A percentile compares a stretch with the other conserved stretches of the same genome.
Conservation (phyloP, 169 alveolate species). For the Plasmodium fragile region DNA sequence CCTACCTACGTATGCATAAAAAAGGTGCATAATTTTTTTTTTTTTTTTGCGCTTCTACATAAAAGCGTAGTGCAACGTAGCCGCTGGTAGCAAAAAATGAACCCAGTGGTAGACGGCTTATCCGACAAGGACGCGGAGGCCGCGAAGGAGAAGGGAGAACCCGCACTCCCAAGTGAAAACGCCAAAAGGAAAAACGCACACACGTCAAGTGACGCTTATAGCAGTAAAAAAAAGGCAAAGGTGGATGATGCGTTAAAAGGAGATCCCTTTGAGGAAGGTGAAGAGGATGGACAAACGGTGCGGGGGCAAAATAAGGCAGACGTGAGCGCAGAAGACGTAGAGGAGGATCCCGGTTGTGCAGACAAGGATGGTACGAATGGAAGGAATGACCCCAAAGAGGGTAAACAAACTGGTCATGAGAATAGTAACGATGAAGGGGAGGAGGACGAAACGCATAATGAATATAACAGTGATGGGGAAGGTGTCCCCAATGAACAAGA, state of each 20-base stretch:
- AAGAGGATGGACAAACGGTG: background rate
- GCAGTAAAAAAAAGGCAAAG: constrained; percentile 22
- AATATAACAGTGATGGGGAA: background rate
- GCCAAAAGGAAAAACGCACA: constrained; percentile 15
- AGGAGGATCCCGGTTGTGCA: background rate
- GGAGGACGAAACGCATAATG: background rate
- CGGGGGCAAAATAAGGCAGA: background rate
- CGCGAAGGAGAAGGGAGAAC: background rate
- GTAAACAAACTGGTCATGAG: background rate
- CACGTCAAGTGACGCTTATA: constrained; percentile 14
- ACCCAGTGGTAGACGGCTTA: background rate
- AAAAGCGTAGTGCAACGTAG: background rate
- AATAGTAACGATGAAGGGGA: background rate
- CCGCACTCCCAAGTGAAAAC: background rate
- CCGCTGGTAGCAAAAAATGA: constrained; percentile 1
- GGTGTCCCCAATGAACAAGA: background rate
- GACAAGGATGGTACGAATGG: background rate
- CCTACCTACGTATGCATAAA: background rate
- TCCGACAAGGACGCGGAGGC: background rate
- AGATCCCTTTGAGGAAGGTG: background rate
- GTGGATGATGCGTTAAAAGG: background rate
- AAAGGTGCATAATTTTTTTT: background rate
- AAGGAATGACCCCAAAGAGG: background rate
- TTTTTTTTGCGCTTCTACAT: background rate
- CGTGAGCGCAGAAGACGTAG: background rate